A percentile compares a stretch with the other conserved stretches of the same genome.
Conservation (phyloP, 2,329 filamentous ascomycete genomes). For the Chalaropsis ovoidea region DNA sequence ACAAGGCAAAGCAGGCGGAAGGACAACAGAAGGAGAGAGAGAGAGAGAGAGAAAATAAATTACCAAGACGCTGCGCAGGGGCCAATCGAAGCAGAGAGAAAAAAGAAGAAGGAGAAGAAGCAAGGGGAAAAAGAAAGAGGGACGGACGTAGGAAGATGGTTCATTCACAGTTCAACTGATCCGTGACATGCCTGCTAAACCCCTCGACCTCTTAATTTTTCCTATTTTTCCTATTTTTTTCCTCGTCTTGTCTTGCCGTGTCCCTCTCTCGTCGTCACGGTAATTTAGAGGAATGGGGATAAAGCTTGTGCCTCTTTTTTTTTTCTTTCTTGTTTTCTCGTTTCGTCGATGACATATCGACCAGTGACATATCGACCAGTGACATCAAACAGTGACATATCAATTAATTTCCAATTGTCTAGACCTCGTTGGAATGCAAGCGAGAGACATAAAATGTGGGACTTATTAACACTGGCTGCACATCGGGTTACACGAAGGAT, state of each 20-base stretch:
- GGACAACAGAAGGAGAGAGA: neutral
- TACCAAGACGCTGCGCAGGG: neutral
- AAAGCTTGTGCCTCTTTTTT: neutral
- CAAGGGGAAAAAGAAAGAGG: neutral
- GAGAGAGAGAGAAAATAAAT: too few species aligned
- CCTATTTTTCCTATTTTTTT: neutral
- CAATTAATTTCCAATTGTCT: neutral
- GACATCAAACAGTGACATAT: neutral
- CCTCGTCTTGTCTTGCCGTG: neutral
- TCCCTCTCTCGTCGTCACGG: too few species aligned
- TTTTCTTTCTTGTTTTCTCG: neutral
- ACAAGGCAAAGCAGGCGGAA: neutral
- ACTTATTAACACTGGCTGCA: too few species aligned
- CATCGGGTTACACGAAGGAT: too few species aligned
- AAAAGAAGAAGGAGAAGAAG: neutral
- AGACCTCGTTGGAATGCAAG: too few species aligned
- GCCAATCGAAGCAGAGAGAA: neutral
- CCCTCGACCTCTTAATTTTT: neutral
- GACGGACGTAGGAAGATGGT: neutral
- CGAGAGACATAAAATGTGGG: too few species aligned
- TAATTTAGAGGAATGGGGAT: too few species aligned
- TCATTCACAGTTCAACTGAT: neutral
- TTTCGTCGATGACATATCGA: neutral
- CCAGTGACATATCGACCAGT: constrained; percentile 3
- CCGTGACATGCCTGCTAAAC: neutral